A percentile compares a stretch with the other conserved stretches of the same genome.
Conservation (phyloP, 805 yeast genomes). For the Barnettozyma populi region DNA sequence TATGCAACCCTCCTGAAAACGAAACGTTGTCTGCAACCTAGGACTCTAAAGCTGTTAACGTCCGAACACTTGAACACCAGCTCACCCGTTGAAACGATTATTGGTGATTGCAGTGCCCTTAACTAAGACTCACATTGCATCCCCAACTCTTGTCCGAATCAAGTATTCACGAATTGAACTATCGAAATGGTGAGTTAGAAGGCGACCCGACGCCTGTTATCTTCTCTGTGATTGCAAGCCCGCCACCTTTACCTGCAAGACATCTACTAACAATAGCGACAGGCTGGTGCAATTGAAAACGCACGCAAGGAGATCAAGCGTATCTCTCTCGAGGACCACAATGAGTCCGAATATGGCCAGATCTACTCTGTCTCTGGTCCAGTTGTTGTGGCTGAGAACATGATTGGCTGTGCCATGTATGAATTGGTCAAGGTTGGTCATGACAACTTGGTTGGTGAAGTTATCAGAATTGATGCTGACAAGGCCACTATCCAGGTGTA, state of each 20-base stretch:
- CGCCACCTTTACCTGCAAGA: background rate
- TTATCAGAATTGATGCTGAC: slow-evolving; percentile 92
- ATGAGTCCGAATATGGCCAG: slow-evolving; percentile 78
- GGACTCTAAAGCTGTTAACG: background rate
- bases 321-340: slow-evolving; percentile 68
- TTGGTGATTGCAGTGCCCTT: background rate
- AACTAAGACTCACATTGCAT: background rate
- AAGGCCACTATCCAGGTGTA: slow-evolving; percentile 98
- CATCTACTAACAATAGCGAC: slow-evolving; percentile 2
- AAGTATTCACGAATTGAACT: background rate
- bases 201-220: background rate
- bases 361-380: slow-evolving; percentile 97
- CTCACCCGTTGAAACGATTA: background rate
- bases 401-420: slow-evolving; percentile 99
- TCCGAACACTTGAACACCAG: background rate
- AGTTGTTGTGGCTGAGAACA: slow-evolving; percentile 94
- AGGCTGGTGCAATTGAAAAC: slow-evolving; percentile 96
- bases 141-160: background rate
- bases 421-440: slow-evolving; percentile 98
- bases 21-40: background rate
- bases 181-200: background rate
- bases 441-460: slow-evolving; percentile 95
- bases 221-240: background rate
- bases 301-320: slow-evolving; percentile 92
- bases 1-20: slow-evolving; percentile 2